Conservation (phyloP, 2,329 filamentous ascomycete species). For the Fusarium sp. region DNA sequence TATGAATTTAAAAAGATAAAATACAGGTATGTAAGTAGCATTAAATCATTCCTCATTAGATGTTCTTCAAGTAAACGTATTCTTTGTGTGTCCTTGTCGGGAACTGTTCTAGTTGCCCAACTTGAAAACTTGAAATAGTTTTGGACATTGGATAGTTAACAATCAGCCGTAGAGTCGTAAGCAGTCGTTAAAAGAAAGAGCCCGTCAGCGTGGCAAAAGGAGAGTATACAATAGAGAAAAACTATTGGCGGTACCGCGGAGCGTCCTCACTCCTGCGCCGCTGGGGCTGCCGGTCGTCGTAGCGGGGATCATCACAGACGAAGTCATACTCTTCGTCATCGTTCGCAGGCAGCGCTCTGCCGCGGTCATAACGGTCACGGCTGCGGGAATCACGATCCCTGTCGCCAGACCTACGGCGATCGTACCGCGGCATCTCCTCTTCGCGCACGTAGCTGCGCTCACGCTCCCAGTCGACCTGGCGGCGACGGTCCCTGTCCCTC, state of each 20-base stretch:
- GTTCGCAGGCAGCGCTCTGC: constrained; percentile 36
- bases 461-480: constrained; percentile 53
- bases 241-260: constrained; percentile 39
- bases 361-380: constrained; percentile 31
- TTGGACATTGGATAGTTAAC: not conserved
- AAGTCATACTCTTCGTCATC: constrained; percentile 46
- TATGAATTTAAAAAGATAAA: not conserved
- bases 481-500: constrained; percentile 49
- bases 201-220: not conserved
- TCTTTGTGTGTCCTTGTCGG: not conserved
- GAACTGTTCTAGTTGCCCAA: constrained; percentile 7
- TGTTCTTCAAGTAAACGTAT: constrained; percentile 8
- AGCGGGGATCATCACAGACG: constrained; percentile 47
- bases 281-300: constrained; percentile 43
- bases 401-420: constrained; percentile 33
- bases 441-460: constrained; percentile 49
- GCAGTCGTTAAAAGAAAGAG: constrained; percentile 15
- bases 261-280: constrained; percentile 44
- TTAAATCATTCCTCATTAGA: constrained; percentile 34
- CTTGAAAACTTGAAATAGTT: not conserved
- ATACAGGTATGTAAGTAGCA: constrained; percentile 5
- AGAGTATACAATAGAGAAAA: not conserved
- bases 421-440: constrained; percentile 45
- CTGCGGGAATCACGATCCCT: constrained; percentile 13
- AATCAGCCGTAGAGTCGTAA: constrained; percentile 21